phyloP scores from a whole-genome alignment of 169 alveolate species.

The Ichthyophthirius multifiliis region DNA sequence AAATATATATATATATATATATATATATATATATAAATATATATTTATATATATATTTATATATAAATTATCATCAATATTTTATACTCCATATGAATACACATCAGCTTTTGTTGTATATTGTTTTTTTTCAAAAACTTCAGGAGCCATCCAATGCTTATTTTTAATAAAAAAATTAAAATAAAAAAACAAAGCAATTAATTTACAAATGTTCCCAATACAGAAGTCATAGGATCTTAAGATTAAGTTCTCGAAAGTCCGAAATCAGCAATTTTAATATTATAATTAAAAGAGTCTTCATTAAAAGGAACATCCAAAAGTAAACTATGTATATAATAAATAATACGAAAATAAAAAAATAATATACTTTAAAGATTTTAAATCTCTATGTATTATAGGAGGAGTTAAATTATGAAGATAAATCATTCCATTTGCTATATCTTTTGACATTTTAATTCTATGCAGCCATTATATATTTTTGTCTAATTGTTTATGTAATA shows the following conservation, averaged over 20 bases:
- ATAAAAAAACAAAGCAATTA: neutral
- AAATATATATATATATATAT: too few species aligned
- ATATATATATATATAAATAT: too few species aligned
- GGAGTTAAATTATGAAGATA: slow-evolving; percentile 54
- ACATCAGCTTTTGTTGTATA: slow-evolving; percentile 79
- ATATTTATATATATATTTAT: neutral
- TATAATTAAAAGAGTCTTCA: slow-evolving; percentile 21
- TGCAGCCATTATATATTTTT: slow-evolving; percentile 51
- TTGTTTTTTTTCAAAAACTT: slow-evolving; percentile 54
- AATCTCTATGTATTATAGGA: slow-evolving; percentile 72
- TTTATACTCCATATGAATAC: slow-evolving; percentile 49
- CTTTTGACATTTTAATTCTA: slow-evolving; percentile 48
- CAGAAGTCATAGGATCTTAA: slow-evolving; percentile 48
- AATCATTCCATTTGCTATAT: slow-evolving; percentile 63
- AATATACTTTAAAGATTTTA: slow-evolving; percentile 59
- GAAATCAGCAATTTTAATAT: slow-evolving; percentile 56
- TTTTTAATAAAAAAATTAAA: neutral
- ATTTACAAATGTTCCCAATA: slow-evolving; percentile 63
- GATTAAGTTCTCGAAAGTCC: slow-evolving; percentile 50
- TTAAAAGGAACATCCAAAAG: slow-evolving; percentile 27
- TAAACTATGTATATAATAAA: neutral
- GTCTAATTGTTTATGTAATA: slow-evolving; percentile 64
- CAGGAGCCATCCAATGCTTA: slow-evolving; percentile 86
- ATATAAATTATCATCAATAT: neutral
- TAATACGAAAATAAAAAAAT: neutral